Evolutionary conservation across 495 filamentous ascomycete species (phyloP).

Genomic region (Tuber brumale): DNA sequence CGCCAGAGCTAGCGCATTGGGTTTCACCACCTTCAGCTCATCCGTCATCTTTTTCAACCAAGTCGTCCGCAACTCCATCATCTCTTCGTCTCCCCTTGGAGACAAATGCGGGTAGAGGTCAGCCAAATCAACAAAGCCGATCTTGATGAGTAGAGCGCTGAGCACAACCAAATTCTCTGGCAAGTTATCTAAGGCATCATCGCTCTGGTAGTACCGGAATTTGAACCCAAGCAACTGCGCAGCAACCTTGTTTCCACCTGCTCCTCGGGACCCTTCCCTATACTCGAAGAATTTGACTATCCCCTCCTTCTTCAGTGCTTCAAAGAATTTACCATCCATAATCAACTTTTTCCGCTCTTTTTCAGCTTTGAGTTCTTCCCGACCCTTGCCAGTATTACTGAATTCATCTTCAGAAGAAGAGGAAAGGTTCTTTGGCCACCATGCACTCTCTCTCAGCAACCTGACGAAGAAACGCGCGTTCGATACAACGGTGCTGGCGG

Average conservation of each 20-base stretch:
- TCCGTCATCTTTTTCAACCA: constrained; percentile 73
- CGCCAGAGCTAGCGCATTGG: constrained; percentile 86
- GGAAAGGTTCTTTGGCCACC: constrained; percentile 73
- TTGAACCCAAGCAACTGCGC: constrained; percentile 97
- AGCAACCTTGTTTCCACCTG: constrained; percentile 76
- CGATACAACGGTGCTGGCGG: constrained; percentile 74
- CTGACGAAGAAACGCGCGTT: constrained; percentile 90
- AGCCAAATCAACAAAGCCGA: constrained; percentile 90
- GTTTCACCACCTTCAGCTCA: constrained; percentile 59
- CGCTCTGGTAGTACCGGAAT: constrained; percentile 81
- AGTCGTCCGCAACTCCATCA: constrained; percentile 61
- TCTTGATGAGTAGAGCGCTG: constrained; percentile 85
- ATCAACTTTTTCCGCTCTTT: constrained; percentile 53
- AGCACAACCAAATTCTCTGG: constrained; percentile 89
- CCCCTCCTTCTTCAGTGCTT: constrained; percentile 64
- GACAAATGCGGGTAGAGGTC: constrained; percentile 92
- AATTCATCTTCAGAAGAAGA: constrained; percentile 40
- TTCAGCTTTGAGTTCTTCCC: constrained; percentile 53
- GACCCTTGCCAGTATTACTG: constrained; percentile 20
- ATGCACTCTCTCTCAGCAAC: constrained; percentile 80
- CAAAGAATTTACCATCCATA: constrained; percentile 69
- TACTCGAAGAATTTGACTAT: constrained; percentile 78
- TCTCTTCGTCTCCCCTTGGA: constrained; percentile 66
- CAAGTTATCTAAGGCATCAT: constrained; percentile 57
- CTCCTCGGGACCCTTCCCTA: constrained; percentile 52